Conservation (phyloP, 2,329 filamentous ascomycete genomes). For the Aureobasidium sp. region DNA sequence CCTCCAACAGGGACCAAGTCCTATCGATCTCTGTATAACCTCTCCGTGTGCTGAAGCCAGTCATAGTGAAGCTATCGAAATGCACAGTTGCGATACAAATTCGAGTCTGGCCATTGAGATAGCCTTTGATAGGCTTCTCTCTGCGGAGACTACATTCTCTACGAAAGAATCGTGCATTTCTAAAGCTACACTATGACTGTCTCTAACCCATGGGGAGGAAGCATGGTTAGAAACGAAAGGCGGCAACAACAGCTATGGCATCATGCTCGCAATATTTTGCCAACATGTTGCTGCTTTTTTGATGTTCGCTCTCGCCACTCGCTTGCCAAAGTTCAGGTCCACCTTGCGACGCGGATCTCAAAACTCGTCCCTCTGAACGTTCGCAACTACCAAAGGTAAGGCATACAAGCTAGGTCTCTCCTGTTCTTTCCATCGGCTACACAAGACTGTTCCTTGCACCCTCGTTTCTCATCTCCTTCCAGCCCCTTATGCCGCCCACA, state of each 20-base stretch:
- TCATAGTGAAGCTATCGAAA: too few relatives aligned
- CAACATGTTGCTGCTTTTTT: neutral
- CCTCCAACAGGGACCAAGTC: neutral
- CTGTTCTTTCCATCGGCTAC: neutral
- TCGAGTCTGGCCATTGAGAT: too few relatives aligned
- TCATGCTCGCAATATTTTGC: neutral
- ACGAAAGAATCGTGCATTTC: neutral
- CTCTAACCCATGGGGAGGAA: too few relatives aligned
- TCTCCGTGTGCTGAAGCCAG: too few relatives aligned
- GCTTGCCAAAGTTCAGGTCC: neutral
- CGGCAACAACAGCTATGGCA: neutral
- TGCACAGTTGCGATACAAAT: too few relatives aligned
- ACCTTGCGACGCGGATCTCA: neutral
- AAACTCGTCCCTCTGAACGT: neutral
- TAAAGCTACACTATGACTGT: too few relatives aligned
- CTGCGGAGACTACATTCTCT: too few relatives aligned
- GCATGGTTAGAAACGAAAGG: too few relatives aligned
- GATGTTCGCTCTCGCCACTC: slow-evolving; percentile 4
- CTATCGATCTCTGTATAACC: neutral
- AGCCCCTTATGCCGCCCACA: neutral
- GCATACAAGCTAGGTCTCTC: neutral
- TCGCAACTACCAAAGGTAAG: neutral
- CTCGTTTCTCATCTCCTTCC: neutral
- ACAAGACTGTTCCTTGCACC: neutral
- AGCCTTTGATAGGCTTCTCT: too few relatives aligned